phyloP scores from a whole-genome alignment of 805 yeast genomes.

The Yarrowia alimentaria region DNA sequence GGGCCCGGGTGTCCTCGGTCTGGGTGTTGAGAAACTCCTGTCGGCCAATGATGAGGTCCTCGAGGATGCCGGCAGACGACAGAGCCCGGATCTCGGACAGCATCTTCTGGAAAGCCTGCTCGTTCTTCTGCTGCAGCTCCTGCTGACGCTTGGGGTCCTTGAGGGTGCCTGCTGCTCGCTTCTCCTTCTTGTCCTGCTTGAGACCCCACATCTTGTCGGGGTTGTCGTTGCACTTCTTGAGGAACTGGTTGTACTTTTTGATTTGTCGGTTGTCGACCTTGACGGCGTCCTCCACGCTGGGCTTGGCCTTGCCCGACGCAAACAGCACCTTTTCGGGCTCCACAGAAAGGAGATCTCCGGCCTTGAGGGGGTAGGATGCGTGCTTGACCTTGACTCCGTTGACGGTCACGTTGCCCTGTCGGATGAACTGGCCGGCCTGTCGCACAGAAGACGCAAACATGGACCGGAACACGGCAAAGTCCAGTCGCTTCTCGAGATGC shows the following conservation, averaged over 20 bases:
- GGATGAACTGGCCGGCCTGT: constrained; percentile 87
- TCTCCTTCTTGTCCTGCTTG: constrained; percentile 30
- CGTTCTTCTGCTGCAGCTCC: constrained; percentile 10
- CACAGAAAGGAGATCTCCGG: constrained; percentile 87
- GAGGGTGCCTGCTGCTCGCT: constrained; percentile 17
- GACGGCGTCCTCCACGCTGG: constrained; percentile 65
- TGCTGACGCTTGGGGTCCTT: constrained; percentile 14
- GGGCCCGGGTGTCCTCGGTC: neutral
- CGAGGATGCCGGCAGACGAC: constrained; percentile 32
- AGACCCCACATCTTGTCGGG: constrained; percentile 57
- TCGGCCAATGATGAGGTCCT: constrained; percentile 28
- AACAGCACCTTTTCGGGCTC: constrained; percentile 79
- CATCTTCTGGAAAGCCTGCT: constrained; percentile 28
- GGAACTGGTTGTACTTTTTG: constrained; percentile 70
- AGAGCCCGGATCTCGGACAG: constrained; percentile 18
- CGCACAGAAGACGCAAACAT: constrained; percentile 91
- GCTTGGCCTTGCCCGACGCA: constrained; percentile 84
- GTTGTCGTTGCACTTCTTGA: constrained; percentile 54
- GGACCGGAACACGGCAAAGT: constrained; percentile 84
- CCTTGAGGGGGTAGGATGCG: constrained; percentile 71
- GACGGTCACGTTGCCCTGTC: constrained; percentile 77
- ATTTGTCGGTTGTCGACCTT: constrained; percentile 71
- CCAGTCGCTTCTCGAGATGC: constrained; percentile 81
- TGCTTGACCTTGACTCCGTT: constrained; percentile 77
- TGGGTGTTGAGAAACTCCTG: constrained; percentile 9